Evolutionary conservation across 2,329 filamentous ascomycete species (phyloP), one percentile per base, ranked within the genome.

Genomic region (Calonectria leucothoes): DNA sequence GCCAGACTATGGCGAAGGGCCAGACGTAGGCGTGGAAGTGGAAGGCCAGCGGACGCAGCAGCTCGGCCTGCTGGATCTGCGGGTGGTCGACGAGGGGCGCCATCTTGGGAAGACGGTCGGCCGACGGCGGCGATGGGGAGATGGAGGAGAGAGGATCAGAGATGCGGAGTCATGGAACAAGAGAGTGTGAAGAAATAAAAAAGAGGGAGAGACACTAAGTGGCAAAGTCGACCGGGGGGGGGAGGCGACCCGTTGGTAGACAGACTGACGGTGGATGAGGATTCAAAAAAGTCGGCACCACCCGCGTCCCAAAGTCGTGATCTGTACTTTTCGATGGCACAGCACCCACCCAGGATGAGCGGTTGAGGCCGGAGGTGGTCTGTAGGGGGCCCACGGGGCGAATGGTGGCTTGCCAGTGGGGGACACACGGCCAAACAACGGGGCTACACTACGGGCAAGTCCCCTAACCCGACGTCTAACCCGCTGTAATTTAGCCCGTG

Each of bases 1-100:
- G 97, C 96, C 97, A 99, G 81, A 96, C 88, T 78, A 98, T 92
- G 73, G 93, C 88, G 82, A 98, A 99, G 0, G 97, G 97, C 95
- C 95, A 98, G 80, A 98, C 86, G 84, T 99, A 99, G 79, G 94
- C 88, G 85, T 98, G 96, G 74, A 97, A 88, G 82, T 94, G 91
- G 76, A 94, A 86, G 39, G 95, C 92, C 76, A 98, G 91, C 75
- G 96, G 95, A 81, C 95, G 95, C 85, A 98, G 93, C 79, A 99
- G 91, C 83, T 95, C 94, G 77, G 97, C 94, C 83, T 93, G 90
- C 88, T 94, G 91, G 85, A 99, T 98, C 89, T 98, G 95, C 79
- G 93, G 87, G 86, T 95, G 96, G 87, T 98, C 94, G 85, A 98
- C 95, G 85, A 99, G 94, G 84, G 93, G 92, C 87, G 93, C 89